These are phyloP conservation scores for Metahyphopichia silvanorum DNA, from an alignment of 805 yeast genomes.

Conservation along the genomic window DNA sequence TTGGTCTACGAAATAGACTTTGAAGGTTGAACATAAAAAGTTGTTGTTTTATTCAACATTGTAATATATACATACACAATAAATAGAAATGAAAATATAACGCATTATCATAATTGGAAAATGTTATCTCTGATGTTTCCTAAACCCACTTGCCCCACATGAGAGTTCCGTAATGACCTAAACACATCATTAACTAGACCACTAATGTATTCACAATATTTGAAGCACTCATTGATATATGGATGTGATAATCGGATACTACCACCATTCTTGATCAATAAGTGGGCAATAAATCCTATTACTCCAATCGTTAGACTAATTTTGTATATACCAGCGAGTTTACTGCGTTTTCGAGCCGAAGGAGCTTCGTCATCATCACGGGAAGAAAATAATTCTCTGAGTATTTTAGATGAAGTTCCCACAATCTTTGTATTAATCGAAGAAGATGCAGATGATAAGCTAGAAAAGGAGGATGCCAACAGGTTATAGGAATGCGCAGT, in stretches of 20 bases:
- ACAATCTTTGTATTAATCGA: slow-evolving; percentile 23
- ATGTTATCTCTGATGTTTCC: slow-evolving; percentile 29
- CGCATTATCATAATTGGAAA: no score
- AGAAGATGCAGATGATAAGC: slow-evolving; percentile 27
- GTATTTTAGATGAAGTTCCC: slow-evolving; percentile 25
- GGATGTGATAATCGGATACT: slow-evolving; percentile 6
- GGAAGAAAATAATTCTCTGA: slow-evolving; percentile 24
- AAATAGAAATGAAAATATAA: no score
- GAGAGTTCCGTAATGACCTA: slow-evolving; percentile 9
- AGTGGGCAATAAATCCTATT: slow-evolving; percentile 35
- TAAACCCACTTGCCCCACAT: slow-evolving; percentile 30
- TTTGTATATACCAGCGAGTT: slow-evolving; percentile 21
- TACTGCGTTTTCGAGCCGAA: slow-evolving; percentile 6
- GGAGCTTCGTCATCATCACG: slow-evolving; percentile 6
- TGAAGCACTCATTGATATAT: slow-evolving; percentile 7
- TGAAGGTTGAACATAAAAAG: slow-evolving; percentile 16
- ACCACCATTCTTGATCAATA: slow-evolving; percentile 21
- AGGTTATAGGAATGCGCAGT: slow-evolving; percentile 15
- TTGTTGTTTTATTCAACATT: no score
- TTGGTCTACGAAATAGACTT: slow-evolving; percentile 75
- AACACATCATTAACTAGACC: slow-evolving; percentile 9
- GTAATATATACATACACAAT: not conserved
- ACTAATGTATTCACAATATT: slow-evolving; percentile 6
- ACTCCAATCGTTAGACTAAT: slow-evolving; percentile 38
- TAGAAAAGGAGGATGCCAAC: slow-evolving; percentile 33